Conservation (phyloP, 345 rosid genomes). For the Lepidium sativum region DNA sequence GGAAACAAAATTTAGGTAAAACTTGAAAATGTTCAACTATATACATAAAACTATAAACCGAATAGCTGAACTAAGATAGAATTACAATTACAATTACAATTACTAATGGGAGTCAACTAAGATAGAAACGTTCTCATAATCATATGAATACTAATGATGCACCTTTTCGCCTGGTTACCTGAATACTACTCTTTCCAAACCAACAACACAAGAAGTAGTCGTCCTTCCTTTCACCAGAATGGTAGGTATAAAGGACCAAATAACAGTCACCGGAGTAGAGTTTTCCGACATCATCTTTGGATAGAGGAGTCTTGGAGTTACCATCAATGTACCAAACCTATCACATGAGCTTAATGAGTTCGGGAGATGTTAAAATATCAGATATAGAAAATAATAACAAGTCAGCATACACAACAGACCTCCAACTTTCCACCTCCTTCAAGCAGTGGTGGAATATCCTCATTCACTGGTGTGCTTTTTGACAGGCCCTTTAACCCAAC, state of each 20-base stretch:
- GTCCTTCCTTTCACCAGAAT: conserved; percentile 94
- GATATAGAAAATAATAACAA: neutral
- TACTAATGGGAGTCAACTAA: neutral
- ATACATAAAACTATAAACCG: neutral
- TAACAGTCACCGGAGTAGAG: conserved; percentile 96
- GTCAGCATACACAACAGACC: conserved; percentile 38
- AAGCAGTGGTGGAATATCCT: conserved; percentile 92
- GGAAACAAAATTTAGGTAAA: neutral
- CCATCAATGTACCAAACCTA: conserved; percentile 93
- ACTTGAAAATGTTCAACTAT: neutral
- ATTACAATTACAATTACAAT: too few relatives aligned
- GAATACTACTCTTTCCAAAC: conserved; percentile 83
- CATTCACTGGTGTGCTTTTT: conserved; percentile 66
- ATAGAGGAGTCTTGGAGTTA: conserved; percentile 61
- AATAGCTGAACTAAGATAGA: neutral
- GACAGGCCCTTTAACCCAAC: conserved; percentile 70
- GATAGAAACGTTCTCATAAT: neutral
- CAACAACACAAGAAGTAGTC: conserved; percentile 87
- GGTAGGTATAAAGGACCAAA: conserved; percentile 78
- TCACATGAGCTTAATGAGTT: conserved; percentile 7
- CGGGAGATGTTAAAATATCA: neutral
- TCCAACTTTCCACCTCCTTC: conserved; percentile 97
- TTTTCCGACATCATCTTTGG: conserved; percentile 84
- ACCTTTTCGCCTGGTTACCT: conserved; percentile 43
- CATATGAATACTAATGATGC: conserved; percentile 1